phyloP scores from a whole-genome alignment of 148 eudicot genomes.

The Nepenthes mirabilis region DNA sequence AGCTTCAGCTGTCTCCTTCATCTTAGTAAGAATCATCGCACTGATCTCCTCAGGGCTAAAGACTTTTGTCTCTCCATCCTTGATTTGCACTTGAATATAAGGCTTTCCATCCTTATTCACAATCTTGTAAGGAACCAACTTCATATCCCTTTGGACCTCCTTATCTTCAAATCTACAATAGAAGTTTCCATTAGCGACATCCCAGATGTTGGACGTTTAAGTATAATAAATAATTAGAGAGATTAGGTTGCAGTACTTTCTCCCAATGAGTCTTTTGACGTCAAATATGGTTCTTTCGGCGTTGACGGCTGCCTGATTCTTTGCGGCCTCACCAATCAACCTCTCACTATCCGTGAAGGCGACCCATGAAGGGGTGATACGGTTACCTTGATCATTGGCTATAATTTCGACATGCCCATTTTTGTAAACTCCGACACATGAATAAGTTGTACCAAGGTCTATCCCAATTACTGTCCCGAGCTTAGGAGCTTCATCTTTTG shows the following conservation, averaged over 20 bases:
- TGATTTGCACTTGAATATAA: conserved; percentile 21
- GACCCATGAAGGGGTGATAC: conserved; percentile 6
- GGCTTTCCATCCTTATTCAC: conserved; percentile 27
- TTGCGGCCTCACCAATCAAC: conserved; percentile 6
- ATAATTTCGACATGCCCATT: conserved; percentile 4
- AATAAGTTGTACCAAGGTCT: conserved; percentile 4
- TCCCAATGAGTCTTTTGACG: conserved; percentile 1
- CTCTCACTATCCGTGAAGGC: conserved; percentile 3
- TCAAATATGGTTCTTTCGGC: conserved; percentile 1
- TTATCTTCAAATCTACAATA: conserved; percentile 21
- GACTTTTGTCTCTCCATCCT: conserved; percentile 31
- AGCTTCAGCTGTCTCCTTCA: conserved; percentile 31
- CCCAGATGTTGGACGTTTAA: neutral
- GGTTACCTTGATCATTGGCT: conserved; percentile 8
- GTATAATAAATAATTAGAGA: neutral
- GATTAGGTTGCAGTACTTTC: neutral
- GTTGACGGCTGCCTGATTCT: conserved; percentile 5
- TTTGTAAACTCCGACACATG: conserved; percentile 3
- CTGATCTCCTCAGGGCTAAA: conserved; percentile 32
- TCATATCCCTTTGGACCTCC: conserved; percentile 30
- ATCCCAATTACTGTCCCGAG: conserved; percentile 4
- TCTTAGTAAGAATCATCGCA: conserved; percentile 19
- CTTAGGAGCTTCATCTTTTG: conserved; percentile 4
- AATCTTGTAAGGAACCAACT: conserved; percentile 25
- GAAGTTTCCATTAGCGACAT: neutral